Evolutionary conservation across 768 basidiomycete genomes (phyloP).

Genomic region (Boletus rubescentipes): DNA sequence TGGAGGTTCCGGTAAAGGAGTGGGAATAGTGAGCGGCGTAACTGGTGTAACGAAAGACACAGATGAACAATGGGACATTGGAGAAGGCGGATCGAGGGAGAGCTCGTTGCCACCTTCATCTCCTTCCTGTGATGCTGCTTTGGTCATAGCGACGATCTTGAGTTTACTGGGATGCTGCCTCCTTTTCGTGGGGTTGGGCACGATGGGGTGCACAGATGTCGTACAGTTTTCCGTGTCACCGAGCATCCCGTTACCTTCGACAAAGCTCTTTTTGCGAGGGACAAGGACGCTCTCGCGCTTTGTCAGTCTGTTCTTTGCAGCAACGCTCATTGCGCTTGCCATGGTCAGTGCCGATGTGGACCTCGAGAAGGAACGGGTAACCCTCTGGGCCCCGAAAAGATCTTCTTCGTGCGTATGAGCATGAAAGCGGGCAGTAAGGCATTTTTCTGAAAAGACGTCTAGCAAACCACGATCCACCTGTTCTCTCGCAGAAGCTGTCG

Average conservation of each 20-base stretch:
- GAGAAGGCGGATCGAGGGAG: slow-evolving; percentile 35
- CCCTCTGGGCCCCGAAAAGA: slow-evolving; percentile 55
- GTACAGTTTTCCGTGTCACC: slow-evolving; percentile 18
- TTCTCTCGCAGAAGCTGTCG: slow-evolving; percentile 61
- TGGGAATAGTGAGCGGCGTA: slow-evolving; percentile 20
- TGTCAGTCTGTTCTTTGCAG: slow-evolving; percentile 56
- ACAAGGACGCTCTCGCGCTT: slow-evolving; percentile 72
- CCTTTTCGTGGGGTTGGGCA: slow-evolving; percentile 15
- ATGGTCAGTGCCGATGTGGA: slow-evolving; percentile 61
- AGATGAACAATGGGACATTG: slow-evolving; percentile 41
- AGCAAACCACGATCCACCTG: slow-evolving; percentile 75
- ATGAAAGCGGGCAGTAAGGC: slow-evolving; percentile 65
- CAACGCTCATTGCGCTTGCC: slow-evolving; percentile 52
- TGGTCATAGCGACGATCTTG: slow-evolving; percentile 27
- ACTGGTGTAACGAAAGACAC: slow-evolving; percentile 27
- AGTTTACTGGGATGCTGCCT: slow-evolving; percentile 29
- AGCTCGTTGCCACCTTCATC: slow-evolving; percentile 25
- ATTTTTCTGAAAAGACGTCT: slow-evolving; percentile 78
- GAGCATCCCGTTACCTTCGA: slow-evolving; percentile 24
- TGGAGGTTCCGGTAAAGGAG: slow-evolving; percentile 13
- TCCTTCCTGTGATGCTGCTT: slow-evolving; percentile 19
- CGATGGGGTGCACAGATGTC: neutral
- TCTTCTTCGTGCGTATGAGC: slow-evolving; percentile 63
- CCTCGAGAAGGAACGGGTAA: slow-evolving; percentile 46
- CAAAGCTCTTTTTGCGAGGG: slow-evolving; percentile 54